Conservation (phyloP, 2,329 filamentous ascomycete species). For the Coniochaeta sp. region DNA sequence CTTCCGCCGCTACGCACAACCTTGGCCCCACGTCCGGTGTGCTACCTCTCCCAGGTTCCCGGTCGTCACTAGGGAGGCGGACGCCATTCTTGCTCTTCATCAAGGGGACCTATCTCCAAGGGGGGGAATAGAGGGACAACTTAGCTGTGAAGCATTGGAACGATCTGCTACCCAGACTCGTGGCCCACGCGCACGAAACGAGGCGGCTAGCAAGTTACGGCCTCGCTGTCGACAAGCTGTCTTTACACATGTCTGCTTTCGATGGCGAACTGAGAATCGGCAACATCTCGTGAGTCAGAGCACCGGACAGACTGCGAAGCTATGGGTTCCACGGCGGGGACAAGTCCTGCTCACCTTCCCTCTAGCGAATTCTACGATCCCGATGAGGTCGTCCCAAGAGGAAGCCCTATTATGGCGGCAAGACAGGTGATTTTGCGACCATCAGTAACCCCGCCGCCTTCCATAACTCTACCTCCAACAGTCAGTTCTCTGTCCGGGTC, state of each 20-base stretch:
- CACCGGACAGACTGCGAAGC: constrained; percentile 21
- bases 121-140: neutral
- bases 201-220: neutral
- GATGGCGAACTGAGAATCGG: constrained; percentile 23
- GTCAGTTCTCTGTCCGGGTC: constrained; percentile 32
- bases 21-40: neutral
- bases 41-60: neutral
- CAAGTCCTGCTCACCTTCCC: constrained; percentile 22
- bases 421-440: constrained; percentile 36
- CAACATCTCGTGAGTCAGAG: constrained; percentile 16
- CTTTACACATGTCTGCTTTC: constrained; percentile 5
- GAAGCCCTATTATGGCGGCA: constrained; percentile 30
- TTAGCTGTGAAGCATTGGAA: neutral
- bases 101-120: neutral
- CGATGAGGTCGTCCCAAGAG: constrained; percentile 32
- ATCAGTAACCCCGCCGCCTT: constrained; percentile 43
- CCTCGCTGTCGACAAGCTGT: neutral
- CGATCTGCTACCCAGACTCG: neutral
- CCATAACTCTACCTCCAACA: constrained; percentile 31
- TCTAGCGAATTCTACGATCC: constrained; percentile 31
- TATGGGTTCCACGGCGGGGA: constrained; percentile 32
- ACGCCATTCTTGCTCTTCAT: neutral
- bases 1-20: neutral
- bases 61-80: neutral
- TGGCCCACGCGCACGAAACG: neutral